These are phyloP conservation scores for Nephelium lappaceum DNA, from an alignment of 345 rosid genomes.

Conservation along the genomic window DNA sequence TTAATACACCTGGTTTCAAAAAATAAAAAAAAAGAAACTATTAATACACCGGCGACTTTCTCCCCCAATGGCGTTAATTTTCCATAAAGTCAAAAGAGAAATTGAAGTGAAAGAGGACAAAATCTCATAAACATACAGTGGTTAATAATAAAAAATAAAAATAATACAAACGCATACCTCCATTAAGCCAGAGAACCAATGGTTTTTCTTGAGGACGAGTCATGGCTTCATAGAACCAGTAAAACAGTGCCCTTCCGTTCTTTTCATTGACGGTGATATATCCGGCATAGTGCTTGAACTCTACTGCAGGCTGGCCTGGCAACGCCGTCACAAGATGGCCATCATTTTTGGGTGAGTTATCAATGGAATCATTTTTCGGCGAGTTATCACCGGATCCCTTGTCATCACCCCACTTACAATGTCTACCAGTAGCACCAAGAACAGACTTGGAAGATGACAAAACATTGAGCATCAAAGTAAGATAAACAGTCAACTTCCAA, in stretches of 20 bases:
- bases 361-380: constrained; percentile 5
- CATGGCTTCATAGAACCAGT: constrained; percentile 87
- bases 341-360: constrained; percentile 30
- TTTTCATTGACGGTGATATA: constrained; percentile 61
- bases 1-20: too few relatives aligned
- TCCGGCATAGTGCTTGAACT: constrained; percentile 79
- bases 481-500: constrained; percentile 1
- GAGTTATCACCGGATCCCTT: constrained; percentile 15
- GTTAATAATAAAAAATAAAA: background rate
- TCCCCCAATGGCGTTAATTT: background rate
- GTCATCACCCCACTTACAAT: constrained; percentile 19
- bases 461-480: constrained; percentile 26
- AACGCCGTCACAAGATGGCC: constrained; percentile 52
- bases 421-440: constrained; percentile 22
- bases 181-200: constrained; percentile 92
- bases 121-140: background rate
- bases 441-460: constrained; percentile 23
- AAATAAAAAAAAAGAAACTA: too few relatives aligned
- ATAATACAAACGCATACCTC: constrained; percentile 54
- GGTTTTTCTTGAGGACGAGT: constrained; percentile 62
- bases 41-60: background rate
- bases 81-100: background rate
- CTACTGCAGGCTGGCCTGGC: constrained; percentile 67
- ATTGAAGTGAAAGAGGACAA: background rate
- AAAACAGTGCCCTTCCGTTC: constrained; percentile 75